Percentiles rank a stretch among this genome's conserved stretches.
Conservation (phyloP, 805 yeast species). For the Myxozyma melibiosi region DNA sequence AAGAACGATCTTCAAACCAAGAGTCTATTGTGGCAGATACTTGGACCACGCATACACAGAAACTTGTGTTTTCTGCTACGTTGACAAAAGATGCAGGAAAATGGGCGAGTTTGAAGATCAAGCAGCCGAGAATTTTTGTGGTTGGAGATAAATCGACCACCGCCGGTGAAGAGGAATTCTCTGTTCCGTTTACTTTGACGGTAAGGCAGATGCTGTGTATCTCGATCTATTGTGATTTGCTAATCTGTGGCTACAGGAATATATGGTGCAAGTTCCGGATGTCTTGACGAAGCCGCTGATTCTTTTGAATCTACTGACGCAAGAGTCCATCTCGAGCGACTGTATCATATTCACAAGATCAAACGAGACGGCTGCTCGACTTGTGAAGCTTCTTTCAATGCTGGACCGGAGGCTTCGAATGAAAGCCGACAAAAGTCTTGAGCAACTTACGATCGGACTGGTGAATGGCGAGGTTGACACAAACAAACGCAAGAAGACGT, state of each 20-base stretch:
- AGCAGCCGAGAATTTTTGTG: conserved; percentile 70
- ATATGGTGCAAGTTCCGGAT: conserved; percentile 40
- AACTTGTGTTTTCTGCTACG: conserved; percentile 89
- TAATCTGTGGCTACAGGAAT: conserved; percentile 36
- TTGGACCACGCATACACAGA: conserved; percentile 45
- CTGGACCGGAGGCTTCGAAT: conserved; percentile 41
- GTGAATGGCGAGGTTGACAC: conserved; percentile 45
- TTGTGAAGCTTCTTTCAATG: conserved; percentile 60
- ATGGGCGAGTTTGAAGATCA: conserved; percentile 67
- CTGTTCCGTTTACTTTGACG: conserved; percentile 43
- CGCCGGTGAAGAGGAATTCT: conserved; percentile 40
- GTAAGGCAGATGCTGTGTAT: conserved; percentile 3
- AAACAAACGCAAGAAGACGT: conserved; percentile 55
- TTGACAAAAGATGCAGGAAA: conserved; percentile 91
- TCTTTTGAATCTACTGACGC: conserved; percentile 56
- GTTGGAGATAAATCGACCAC: conserved; percentile 53
- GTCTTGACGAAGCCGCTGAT: conserved; percentile 68
- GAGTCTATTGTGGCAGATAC: conserved; percentile 16
- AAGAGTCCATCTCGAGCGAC: conserved; percentile 42
- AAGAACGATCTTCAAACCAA: conserved; percentile 19
- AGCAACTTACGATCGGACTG: conserved; percentile 33
- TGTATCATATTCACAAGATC: conserved; percentile 70
- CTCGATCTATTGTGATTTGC: neutral
- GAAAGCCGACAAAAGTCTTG: conserved; percentile 12
- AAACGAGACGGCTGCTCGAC: conserved; percentile 84